Evolutionary conservation across 2,329 filamentous ascomycete species (phyloP), one percentile per base, ranked within the genome.

Genomic region (Exutisphaerella laricina): DNA sequence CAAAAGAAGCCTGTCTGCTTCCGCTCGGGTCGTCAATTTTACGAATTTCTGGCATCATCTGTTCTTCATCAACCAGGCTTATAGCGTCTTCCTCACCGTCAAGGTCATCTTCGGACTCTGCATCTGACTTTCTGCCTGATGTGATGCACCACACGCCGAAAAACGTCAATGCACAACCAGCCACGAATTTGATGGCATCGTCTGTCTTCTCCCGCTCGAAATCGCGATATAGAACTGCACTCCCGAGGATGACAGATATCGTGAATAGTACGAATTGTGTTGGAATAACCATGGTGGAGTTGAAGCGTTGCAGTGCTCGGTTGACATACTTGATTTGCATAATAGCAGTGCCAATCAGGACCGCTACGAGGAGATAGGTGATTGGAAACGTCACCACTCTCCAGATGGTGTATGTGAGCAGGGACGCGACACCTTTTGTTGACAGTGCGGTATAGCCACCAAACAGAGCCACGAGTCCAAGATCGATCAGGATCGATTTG

Each of bases 301-400:
- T 88, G 69, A 97, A 98, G 34, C 86, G 81, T 63, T 96, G 89
- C 39, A 98, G 72, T 1, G 84, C 82, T 39, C 79, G 85, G 69
- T 97, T 98, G 62, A 98, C 78, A 62, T 97, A 98, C 61, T 88
- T 90, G 56, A 98, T 90, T 68, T 98, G 92, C 84, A 97, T 88
- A 46, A 98, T 72, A 5, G 92, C 92, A 1, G 90, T 97, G 33
- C 72, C 77, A 13, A 92, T 73, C 18, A 98, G 75, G 36, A 97
- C 75, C 38, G 84, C 70, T 6, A 92, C 65, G n/a, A 98, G 77
- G 1, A 81, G 77, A 61, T 97, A 98, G 14, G 88, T 94, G 48
- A 98, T 84, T 0, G 90, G 89, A 25, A 90, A 97, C 0, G 88
- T 84, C 51, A 98, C 86, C 12, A 87, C 87, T 56, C 85, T 80